These are phyloP conservation scores for Trichoderma afroharzianum DNA, from an alignment of 2,329 filamentous ascomycete genomes.

Conservation along the genomic window DNA sequence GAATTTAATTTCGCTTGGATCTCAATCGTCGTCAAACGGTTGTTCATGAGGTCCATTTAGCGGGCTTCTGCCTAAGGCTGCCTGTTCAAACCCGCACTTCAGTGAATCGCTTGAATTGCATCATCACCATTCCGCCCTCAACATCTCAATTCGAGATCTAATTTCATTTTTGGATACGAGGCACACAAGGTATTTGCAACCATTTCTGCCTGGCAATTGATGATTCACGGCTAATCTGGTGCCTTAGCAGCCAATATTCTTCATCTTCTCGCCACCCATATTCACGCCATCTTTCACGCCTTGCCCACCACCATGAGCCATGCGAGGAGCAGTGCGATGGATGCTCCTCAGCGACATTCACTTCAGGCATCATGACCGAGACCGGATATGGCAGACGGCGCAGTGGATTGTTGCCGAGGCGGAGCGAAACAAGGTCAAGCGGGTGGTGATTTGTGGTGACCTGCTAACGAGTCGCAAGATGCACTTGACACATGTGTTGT, in stretches of 20 bases:
- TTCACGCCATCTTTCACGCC: not conserved
- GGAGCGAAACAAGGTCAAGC: conserved; percentile 14
- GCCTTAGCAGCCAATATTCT: not conserved
- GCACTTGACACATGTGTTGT: conserved; percentile 22
- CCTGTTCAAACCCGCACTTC: not conserved
- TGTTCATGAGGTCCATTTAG: not conserved
- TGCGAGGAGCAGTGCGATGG: conserved; percentile 17
- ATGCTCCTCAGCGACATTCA: conserved; percentile 24
- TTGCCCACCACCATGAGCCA: not conserved
- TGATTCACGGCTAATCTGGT: not conserved
- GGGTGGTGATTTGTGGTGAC: conserved; percentile 23
- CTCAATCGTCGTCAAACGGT: not conserved
- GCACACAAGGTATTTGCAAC: not conserved
- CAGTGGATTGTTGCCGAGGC: conserved; percentile 23
- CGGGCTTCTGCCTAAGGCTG: not conserved
- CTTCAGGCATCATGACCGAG: conserved; percentile 21
- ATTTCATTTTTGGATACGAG: not conserved
- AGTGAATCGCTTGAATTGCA: not conserved
- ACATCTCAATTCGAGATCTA: not conserved
- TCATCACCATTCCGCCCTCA: not conserved
- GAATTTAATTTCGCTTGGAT: not conserved
- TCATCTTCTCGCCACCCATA: not conserved
- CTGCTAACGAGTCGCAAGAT: conserved; percentile 23
- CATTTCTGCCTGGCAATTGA: not conserved
- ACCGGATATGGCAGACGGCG: conserved; percentile 21